Percentiles rank a stretch among this genome's conserved stretches.
phyloP scores from a whole-genome alignment of 2,329 filamentous ascomycete species.

The Nothophaeocryptopus gaeumannii region DNA sequence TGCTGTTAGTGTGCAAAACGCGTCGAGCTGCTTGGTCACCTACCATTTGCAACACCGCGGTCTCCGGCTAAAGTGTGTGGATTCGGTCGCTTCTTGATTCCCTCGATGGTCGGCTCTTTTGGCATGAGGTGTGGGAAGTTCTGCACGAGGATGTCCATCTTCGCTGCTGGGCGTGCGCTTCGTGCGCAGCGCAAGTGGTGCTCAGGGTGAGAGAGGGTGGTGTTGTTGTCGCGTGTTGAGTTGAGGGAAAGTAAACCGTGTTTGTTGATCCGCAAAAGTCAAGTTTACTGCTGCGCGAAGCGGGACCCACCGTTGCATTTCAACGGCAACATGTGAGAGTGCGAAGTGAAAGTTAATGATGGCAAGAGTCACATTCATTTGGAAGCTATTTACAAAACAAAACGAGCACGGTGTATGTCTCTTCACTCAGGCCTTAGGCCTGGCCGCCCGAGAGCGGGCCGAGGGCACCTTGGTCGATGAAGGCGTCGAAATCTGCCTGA shows the following conservation, averaged over 20 bases:
- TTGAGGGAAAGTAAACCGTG: not conserved
- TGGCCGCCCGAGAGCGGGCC: not conserved
- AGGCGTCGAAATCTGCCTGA: conserved; percentile 2
- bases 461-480: conserved; percentile 4
- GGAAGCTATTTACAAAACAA: conserved; percentile 2
- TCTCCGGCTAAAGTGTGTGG: not conserved
- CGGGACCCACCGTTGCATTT: not conserved
- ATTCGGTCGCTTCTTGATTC: not conserved
- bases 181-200: not conserved
- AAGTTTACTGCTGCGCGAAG: too few relatives aligned
- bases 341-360: too few relatives aligned
- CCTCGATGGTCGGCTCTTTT: conserved; percentile 1
- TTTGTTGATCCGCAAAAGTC: too few relatives aligned
- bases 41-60: conserved; percentile 13
- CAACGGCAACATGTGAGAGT: not conserved
- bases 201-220: not conserved
- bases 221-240: not conserved
- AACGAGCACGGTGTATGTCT: not conserved
- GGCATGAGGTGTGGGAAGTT: conserved; percentile 15
- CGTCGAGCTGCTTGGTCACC: not conserved
- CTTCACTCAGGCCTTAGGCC: not conserved
- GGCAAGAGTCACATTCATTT: not conserved
- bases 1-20: not conserved
- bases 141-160: conserved; percentile 8
- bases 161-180: not conserved